Evolutionary conservation across 2,329 filamentous ascomycete species (phyloP).

Genomic region (Corynespora cassiicola): DNA sequence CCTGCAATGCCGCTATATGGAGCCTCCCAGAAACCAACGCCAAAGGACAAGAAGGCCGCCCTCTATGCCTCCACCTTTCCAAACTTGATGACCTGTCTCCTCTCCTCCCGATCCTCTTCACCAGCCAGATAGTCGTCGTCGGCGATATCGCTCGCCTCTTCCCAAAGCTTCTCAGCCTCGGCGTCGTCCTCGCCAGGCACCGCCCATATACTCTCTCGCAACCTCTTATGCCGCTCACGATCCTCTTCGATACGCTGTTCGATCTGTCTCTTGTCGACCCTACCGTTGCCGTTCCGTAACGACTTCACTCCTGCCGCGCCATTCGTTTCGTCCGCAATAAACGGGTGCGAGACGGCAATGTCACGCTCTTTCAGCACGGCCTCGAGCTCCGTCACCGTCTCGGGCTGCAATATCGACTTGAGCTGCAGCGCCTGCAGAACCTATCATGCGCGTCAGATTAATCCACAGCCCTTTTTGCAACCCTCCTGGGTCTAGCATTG

Average conservation of each 20-base stretch:
- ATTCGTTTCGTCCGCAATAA: conserved; percentile 17
- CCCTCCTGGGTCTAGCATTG: not conserved
- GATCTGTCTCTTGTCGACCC: conserved; percentile 83
- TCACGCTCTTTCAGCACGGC: conserved; percentile 83
- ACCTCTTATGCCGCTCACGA: conserved; percentile 88
- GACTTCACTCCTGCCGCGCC: conserved; percentile 13
- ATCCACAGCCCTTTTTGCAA: not conserved
- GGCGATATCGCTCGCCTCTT: conserved; percentile 83
- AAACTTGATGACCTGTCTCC: conserved; percentile 55
- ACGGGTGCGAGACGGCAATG: conserved; percentile 39
- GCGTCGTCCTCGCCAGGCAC: conserved; percentile 66
- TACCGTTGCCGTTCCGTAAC: conserved; percentile 48
- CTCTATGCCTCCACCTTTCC: conserved; percentile 14
- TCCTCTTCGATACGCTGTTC: conserved; percentile 98
- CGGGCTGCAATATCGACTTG: conserved; percentile 75
- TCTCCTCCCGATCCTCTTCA: conserved; percentile 73
- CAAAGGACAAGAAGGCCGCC: not conserved
- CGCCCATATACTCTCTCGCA: conserved; percentile 93
- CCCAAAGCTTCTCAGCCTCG: conserved; percentile 84
- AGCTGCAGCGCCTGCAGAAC: conserved; percentile 73
- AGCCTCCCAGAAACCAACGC: not conserved
- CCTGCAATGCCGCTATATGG: no score
- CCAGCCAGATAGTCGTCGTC: conserved; percentile 84
- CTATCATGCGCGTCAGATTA: conserved; percentile 49
- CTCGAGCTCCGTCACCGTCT: conserved; percentile 81